Evolutionary conservation across 2,329 filamentous ascomycete species (phyloP), one percentile per base, ranked within the genome.

Genomic region (Colletotrichum musicola): DNA sequence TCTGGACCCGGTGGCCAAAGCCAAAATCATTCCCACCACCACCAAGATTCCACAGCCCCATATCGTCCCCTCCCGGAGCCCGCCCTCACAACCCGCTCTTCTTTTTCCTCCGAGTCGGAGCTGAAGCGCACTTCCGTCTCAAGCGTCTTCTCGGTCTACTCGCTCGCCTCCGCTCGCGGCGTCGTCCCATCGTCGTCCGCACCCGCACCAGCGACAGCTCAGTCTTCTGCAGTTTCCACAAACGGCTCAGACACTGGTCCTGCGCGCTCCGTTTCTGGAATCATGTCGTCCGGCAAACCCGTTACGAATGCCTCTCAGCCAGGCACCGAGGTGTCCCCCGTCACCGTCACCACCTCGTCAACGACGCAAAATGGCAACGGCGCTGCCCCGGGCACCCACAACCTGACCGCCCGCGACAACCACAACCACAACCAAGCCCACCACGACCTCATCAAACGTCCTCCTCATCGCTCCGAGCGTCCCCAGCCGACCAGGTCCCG

Each of bases 91-190:
- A 75, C 81, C 47, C 81, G 81, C 60, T 81, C 83, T 20, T 87
- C 87, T 13, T 78, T 83, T 67, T 85, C 85, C 14, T 85, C 85
- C 16, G 85, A 87, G 20, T 74, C 78, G 22, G 83, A 90, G 46
- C 83, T 83, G 51, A 92, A 93, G 74, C 89, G 92, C 58, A 84
- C 92, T 76, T 94, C 92, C 25, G 86, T 91, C 68, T 93, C 91
- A 7, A 95, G 92, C 1, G 81, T 93, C 60, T 92, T 92, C 75
- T 95, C 92, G 1, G 81, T 93, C 58, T 92, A 92, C 75, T 93
- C 92, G 38, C 80, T 92, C 25, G 87, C 88, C 51, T 92, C 90
- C 6, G 87, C 84, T 61, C 86, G 86, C 53, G 85, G 84, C 38
- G 81, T 84, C 30, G 68, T 76, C 16, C 77, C 82, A 64, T 86